These are phyloP conservation scores for Cadophora sp. DNA, from an alignment of 2,329 filamentous ascomycete species.

Conservation along the genomic window DNA sequence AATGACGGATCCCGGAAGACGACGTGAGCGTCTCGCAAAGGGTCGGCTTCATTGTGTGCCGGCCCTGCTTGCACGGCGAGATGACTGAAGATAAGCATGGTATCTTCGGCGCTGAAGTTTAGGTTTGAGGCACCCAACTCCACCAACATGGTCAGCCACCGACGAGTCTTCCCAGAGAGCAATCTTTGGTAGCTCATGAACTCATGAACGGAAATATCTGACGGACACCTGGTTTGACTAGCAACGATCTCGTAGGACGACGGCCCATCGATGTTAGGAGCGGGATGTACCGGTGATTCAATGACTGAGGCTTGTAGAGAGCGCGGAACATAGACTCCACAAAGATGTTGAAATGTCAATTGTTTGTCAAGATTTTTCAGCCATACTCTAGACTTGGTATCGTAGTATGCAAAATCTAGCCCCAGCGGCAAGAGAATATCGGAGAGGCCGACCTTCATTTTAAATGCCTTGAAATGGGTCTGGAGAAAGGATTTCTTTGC, in stretches of 20 bases:
- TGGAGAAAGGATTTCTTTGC: conserved; percentile 42
- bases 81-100: conserved; percentile 56
- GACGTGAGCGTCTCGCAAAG: conserved; percentile 55
- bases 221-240: conserved; percentile 53
- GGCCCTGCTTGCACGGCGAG: conserved; percentile 64
- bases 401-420: conserved; percentile 43
- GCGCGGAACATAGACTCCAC: conserved; percentile 46
- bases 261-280: conserved; percentile 41
- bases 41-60: conserved; percentile 35
- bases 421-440: conserved; percentile 41
- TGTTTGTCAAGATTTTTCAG: conserved; percentile 39
- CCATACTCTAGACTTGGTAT: conserved; percentile 39
- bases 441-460: conserved; percentile 39
- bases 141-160: conserved; percentile 56
- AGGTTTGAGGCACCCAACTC: conserved; percentile 60
- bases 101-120: conserved; percentile 63
- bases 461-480: conserved; percentile 44
- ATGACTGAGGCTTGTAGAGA: conserved; percentile 38
- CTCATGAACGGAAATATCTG: conserved; percentile 53
- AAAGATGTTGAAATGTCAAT: conserved; percentile 45
- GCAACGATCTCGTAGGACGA: conserved; percentile 52
- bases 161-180: conserved; percentile 49
- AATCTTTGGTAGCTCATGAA: conserved; percentile 54
- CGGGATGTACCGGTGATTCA: conserved; percentile 31
- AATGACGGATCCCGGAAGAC: conserved; percentile 58